A percentile compares a stretch with the other conserved stretches of the same genome.
These are phyloP conservation scores for Millerozyma miso DNA, from an alignment of 805 yeast genomes.

Conservation along the genomic window DNA sequence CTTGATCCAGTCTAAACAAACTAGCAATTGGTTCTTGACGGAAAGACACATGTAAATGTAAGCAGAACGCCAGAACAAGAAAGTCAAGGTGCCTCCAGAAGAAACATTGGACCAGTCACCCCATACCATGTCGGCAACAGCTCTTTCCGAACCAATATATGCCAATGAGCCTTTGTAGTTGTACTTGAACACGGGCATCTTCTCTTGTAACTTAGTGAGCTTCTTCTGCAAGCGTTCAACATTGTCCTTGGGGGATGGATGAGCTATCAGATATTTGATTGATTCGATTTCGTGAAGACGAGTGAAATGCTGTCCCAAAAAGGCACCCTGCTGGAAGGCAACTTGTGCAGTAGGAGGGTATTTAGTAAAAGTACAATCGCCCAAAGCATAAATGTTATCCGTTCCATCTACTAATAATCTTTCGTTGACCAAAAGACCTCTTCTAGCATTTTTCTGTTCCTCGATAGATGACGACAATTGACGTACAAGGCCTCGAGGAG, in stretches of 20 bases:
- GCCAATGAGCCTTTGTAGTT: conserved; percentile 91
- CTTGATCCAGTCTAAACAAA: conserved; percentile 85
- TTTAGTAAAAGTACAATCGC: conserved; percentile 91
- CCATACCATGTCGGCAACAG: conserved; percentile 85
- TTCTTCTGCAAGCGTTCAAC: conserved; percentile 45
- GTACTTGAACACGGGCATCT: conserved; percentile 65
- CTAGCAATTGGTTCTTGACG: conserved; percentile 81
- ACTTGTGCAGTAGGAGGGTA: conserved; percentile 97
- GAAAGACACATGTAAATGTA: conserved; percentile 90
- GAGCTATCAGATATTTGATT: conserved; percentile 41
- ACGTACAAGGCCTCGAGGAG: conserved; percentile 72
- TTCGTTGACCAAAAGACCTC: conserved; percentile 86
- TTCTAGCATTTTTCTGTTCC: conserved; percentile 77
- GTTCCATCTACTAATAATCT: conserved; percentile 80
- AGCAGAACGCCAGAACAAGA: conserved; percentile 92
- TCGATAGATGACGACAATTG: conserved; percentile 65
- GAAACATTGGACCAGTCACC: conserved; percentile 77
- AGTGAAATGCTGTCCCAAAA: conserved; percentile 68
- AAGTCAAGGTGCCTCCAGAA: conserved; percentile 81
- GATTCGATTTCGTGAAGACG: conserved; percentile 60
- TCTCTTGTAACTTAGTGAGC: conserved; percentile 38
- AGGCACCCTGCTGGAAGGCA: conserved; percentile 90
- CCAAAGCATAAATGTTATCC: conserved; percentile 78
- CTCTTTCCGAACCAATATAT: conserved; percentile 88
- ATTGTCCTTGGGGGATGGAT: conserved; percentile 38